Evolutionary conservation across 2,329 filamentous ascomycete genomes (phyloP).

Genomic region (Colletotrichum endophyticum): DNA sequence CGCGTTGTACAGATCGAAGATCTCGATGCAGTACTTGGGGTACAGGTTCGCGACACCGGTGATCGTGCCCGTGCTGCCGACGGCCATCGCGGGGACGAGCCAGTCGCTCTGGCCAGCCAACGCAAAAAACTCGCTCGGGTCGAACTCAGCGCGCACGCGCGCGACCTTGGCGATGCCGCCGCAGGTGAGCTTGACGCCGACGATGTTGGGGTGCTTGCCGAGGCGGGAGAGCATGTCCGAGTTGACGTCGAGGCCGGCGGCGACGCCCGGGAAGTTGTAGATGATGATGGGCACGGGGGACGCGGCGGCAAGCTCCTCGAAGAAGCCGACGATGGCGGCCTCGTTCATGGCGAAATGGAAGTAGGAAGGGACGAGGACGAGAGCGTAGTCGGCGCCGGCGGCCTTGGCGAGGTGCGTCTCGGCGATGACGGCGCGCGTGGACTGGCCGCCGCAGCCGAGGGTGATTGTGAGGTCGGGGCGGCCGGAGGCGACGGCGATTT

Average conservation of each 20-base stretch:
- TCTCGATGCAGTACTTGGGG: slow-evolving; percentile 54
- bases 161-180: slow-evolving; percentile 77
- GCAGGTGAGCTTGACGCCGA: slow-evolving; percentile 75
- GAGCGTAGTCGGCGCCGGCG: slow-evolving; percentile 69
- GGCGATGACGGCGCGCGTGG: slow-evolving; percentile 69
- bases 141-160: slow-evolving; percentile 57
- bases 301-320: slow-evolving; percentile 64
- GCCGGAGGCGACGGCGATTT: slow-evolving; percentile 61
- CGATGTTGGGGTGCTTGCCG: slow-evolving; percentile 66
- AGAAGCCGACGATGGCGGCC: slow-evolving; percentile 66
- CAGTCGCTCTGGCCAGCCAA: slow-evolving; percentile 79
- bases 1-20: slow-evolving; percentile 51
- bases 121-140: slow-evolving; percentile 64
- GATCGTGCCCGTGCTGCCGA: slow-evolving; percentile 65
- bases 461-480: slow-evolving; percentile 66
- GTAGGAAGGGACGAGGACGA: slow-evolving; percentile 74
- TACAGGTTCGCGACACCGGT: slow-evolving; percentile 69
- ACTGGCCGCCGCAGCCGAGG: slow-evolving; percentile 69
- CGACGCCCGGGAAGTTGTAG: slow-evolving; percentile 76
- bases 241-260: slow-evolving; percentile 70
- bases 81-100: slow-evolving; percentile 63
- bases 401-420: slow-evolving; percentile 66
- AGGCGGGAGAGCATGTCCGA: slow-evolving; percentile 67
- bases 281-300: slow-evolving; percentile 69
- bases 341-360: slow-evolving; percentile 69